Base-by-base conservation (phyloP, 108 stramenopile species). In the Fragilaria radians region DNA sequence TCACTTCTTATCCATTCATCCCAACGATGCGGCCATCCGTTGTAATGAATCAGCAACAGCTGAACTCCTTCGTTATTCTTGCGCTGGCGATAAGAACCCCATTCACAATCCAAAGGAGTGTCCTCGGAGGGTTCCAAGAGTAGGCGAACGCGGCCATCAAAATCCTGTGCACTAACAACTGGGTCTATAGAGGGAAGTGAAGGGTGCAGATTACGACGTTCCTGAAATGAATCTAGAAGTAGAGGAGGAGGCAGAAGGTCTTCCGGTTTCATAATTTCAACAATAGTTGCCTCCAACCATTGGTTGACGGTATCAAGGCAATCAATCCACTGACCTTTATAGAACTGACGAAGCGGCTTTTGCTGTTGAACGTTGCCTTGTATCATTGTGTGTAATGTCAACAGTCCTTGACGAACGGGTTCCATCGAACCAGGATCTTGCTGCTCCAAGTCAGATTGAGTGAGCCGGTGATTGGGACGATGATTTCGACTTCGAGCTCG, bases 11-110 rank as follows among this genome's bases (percentile, higher is more conserved):
- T 84, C 93, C 93, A 96, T 72, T 98, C 98, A 76, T 98, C 96
- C 98, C 98, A 98, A 11, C 96, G 84, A 32, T 83, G 74, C 0
- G 98, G 96, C 98, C 98, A 98, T 29, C 98, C 98, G 71, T 97
- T 96, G 88, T 98, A 98, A 70, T 96, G 95, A 46, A 98, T 85
- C 22, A 83, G 68, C 26, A 91, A 58, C 5, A 93, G 66, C 57
- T 88, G 80, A 2, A 89, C 83, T 22, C 71, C 74, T 4, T 82
- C 66, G 49, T 93, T 93, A 52, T 72, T 82, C 18, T 62, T 45
- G 2, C 82, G 60, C 28, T 62, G 67, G 14, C 66, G 66, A 21
- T 21, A 19, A 18, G 30, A 32, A 46, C 33, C 53, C n/a, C 31
- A 17, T n/a, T 71, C 72, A 18, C 70, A 67, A 47, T 75, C 72